Percentiles rank a stretch among this genome's conserved stretches.
phyloP scores from a whole-genome alignment of 2,329 filamentous ascomycete genomes.

The Aschersonia sp. region DNA sequence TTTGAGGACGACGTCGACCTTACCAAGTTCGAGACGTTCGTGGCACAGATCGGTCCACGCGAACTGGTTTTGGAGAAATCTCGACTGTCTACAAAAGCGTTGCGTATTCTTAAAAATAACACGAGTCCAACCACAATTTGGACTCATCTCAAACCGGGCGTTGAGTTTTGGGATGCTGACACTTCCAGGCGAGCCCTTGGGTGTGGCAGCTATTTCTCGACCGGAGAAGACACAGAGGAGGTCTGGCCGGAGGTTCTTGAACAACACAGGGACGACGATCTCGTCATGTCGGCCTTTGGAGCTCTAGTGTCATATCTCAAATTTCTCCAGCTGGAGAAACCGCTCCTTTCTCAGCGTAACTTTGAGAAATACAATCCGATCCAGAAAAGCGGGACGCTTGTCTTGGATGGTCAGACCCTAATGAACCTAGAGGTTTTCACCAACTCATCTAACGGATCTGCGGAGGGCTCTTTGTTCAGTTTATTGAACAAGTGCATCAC shows the following conservation, averaged over 20 bases:
- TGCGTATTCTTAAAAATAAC: constrained; percentile 93
- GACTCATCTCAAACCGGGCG: constrained; percentile 77
- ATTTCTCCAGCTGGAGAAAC: constrained; percentile 75
- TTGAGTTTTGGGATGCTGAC: constrained; percentile 86
- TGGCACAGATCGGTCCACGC: constrained; percentile 79
- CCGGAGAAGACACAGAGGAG: constrained; percentile 39
- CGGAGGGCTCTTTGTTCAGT: constrained; percentile 76
- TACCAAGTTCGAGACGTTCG: constrained; percentile 93
- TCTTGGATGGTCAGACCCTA: constrained; percentile 88
- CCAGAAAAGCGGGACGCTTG: constrained; percentile 72
- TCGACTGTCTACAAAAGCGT: constrained; percentile 68
- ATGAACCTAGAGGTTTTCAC: constrained; percentile 97
- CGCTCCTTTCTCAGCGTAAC: constrained; percentile 76
- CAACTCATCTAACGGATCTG: constrained; percentile 76
- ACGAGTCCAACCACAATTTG: constrained; percentile 85
- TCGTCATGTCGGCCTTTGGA: constrained; percentile 82
- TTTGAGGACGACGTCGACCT: constrained; percentile 86
- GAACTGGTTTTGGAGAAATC: constrained; percentile 85
- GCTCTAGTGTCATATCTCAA: constrained; percentile 78
- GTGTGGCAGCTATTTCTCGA: constrained; percentile 63
- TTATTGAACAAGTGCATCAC: constrained; percentile 91
- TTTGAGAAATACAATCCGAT: constrained; percentile 91
- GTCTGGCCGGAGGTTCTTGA: constrained; percentile 64
- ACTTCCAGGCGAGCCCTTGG: constrained; percentile 69
- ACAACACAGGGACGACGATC: constrained; percentile 60